These are phyloP conservation scores for Suillus placidus DNA, from an alignment of 768 basidiomycete species.

Conservation along the genomic window DNA sequence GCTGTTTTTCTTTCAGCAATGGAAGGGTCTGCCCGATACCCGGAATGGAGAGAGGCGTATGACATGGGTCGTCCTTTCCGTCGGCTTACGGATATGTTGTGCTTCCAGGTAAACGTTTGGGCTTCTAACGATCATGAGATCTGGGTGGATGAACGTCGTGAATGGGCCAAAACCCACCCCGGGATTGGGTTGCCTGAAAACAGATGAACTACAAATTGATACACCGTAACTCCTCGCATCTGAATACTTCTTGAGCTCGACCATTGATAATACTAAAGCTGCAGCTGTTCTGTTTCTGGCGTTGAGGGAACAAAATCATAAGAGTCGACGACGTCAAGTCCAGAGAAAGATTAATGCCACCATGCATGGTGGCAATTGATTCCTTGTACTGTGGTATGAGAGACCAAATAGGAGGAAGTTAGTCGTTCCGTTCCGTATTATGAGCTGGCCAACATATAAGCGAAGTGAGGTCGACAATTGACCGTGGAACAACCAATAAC, in stretches of 20 bases:
- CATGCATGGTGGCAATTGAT: no score
- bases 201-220: no score
- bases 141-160: constrained; percentile 6
- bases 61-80: neutral
- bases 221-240: neutral
- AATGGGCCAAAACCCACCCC: constrained; percentile 4
- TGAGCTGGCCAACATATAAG: no score
- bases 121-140: neutral
- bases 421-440: no score
- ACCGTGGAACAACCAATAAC: no score
- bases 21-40: neutral
- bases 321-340: no score
- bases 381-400: no score
- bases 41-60: constrained; percentile 6
- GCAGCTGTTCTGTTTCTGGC: neutral
- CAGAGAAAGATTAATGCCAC: no score
- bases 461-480: no score
- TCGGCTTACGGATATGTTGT: constrained; percentile 1
- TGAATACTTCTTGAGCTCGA: neutral
- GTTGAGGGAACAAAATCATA: neutral
- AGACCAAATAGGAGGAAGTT: no score
- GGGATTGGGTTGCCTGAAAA: constrained; percentile 1
- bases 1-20: neutral
- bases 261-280: neutral
- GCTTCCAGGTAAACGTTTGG: constrained; percentile 1